A percentile compares a stretch with the other conserved stretches of the same genome.
phyloP scores from a whole-genome alignment of 2,329 filamentous ascomycete species.

The Neurospora sp. region DNA sequence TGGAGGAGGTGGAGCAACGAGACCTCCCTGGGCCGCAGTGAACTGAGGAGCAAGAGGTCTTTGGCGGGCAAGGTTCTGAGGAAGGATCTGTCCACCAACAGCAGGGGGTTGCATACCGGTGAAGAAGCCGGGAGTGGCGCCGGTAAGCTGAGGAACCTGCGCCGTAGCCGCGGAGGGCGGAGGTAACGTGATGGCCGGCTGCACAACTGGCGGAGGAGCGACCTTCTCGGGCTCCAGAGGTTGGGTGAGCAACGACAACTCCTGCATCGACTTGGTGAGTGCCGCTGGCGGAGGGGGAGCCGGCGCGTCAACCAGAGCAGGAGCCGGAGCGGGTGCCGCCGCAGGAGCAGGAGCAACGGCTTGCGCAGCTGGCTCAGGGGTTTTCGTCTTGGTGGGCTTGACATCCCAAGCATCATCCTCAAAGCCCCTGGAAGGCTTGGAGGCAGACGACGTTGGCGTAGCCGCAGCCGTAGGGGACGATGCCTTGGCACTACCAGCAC shows the following conservation, averaged over 20 bases:
- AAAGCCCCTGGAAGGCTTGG: conserved; percentile 48
- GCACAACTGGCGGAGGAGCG: conserved; percentile 23
- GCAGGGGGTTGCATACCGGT: conserved; percentile 30
- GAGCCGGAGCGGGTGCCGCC: conserved; percentile 24
- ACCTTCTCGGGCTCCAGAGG: conserved; percentile 42
- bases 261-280: conserved; percentile 58
- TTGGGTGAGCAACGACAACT: conserved; percentile 42
- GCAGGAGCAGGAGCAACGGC: conserved; percentile 22
- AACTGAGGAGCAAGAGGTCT: conserved; percentile 61
- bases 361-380: conserved; percentile 16
- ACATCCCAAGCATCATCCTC: conserved; percentile 98
- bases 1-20: conserved; percentile 69
- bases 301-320: conserved; percentile 16
- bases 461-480: conserved; percentile 27
- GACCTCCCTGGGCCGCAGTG: conserved; percentile 46
- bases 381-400: conserved; percentile 60
- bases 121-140: conserved; percentile 52
- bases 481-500: conserved; percentile 16
- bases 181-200: conserved; percentile 22
- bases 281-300: conserved; percentile 29
- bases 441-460: conserved; percentile 19
- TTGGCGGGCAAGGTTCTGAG: conserved; percentile 45
- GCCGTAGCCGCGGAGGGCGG: conserved; percentile 24
- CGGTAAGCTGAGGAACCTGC: conserved; percentile 35
- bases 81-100: conserved; percentile 30